These are phyloP conservation scores for Fusarium papillatum DNA, from an alignment of 2,329 filamentous ascomycete species.

Conservation along the genomic window DNA sequence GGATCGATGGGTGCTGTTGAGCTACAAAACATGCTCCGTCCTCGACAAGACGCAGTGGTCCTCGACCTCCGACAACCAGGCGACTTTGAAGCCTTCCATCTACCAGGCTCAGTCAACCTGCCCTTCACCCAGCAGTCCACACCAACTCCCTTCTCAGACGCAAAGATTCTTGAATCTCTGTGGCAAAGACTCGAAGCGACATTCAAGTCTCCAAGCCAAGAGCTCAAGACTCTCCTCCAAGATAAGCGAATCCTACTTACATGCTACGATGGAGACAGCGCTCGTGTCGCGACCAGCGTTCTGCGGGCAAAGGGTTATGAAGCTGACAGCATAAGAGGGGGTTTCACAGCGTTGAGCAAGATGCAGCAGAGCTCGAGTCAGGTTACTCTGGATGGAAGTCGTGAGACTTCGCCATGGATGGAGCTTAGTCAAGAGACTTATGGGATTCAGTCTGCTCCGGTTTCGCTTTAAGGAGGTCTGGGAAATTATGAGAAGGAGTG, in stretches of 20 bases:
- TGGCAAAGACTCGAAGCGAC: constrained; percentile 62
- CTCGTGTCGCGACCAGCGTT: constrained; percentile 67
- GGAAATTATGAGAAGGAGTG: background rate
- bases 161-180: constrained; percentile 55
- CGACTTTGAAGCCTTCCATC: constrained; percentile 58
- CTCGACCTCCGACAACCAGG: constrained; percentile 58
- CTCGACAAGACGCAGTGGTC: constrained; percentile 49
- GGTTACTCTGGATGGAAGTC: background rate
- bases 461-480: background rate
- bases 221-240: constrained; percentile 38
- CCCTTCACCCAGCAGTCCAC: constrained; percentile 54
- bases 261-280: constrained; percentile 68
- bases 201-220: constrained; percentile 49
- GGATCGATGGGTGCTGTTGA: background rate
- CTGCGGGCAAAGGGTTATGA: constrained; percentile 63
- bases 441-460: constrained; percentile 13
- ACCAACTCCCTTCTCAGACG: constrained; percentile 61
- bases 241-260: constrained; percentile 58
- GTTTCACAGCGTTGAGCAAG: constrained; percentile 58
- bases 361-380: constrained; percentile 24
- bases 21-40: constrained; percentile 20
- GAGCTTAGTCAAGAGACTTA: constrained; percentile 14
- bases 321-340: constrained; percentile 61
- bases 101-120: constrained; percentile 60
- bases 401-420: constrained; percentile 19